Base-by-base conservation (phyloP, 805 yeast genomes). In the Wickerhamiella siamensis region DNA sequence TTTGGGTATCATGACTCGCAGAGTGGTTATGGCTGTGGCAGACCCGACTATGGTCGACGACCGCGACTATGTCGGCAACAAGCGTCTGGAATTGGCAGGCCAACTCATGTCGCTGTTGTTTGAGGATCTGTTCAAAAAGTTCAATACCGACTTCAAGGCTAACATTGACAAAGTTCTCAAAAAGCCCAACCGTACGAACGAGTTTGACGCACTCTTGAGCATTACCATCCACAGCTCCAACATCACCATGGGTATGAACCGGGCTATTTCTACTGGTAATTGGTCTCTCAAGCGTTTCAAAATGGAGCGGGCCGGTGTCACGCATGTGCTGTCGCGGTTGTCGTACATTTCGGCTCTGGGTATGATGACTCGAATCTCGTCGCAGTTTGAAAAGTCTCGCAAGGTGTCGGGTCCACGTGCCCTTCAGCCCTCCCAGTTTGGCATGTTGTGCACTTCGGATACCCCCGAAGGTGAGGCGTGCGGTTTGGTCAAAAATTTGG, bases 381-480 rank as follows among this genome's bases (percentile, higher is more conserved):
- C 97, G n/a, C 98, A 91, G 63, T 91, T 91, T 56, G 98, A 91
- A 61, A 91, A 91, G 60, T 86, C 97, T 2, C 73, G 98, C 65
- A 91, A 91, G 61, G 98, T 91, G 33, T 83, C 95, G 1, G 98
- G 98, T 35, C 98, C 98, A 39, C 81, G 98, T 72, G 96, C 98
- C 14, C 70, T 91, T 50, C 98, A 91, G 62, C 98, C 98, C 9
- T 91, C 98, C 2, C 98, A 91, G 65, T 91, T 91, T 61, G 98
- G 98, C 59, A 91, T 91, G 97, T 70, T 91, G 46, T 91, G 98
- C 69, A 84, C 97, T 5, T 83, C 97, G 0, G 98, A 91, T 72
- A 91, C 98, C 0, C 98, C 98, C 1, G 98, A 91, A 72, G 98
- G 98, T 71, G 98, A 91, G 64, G 98, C 98, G 0, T 91, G 98